phyloP scores from a whole-genome alignment of 345 rosid species.

The Odontarrhena argentea region DNA sequence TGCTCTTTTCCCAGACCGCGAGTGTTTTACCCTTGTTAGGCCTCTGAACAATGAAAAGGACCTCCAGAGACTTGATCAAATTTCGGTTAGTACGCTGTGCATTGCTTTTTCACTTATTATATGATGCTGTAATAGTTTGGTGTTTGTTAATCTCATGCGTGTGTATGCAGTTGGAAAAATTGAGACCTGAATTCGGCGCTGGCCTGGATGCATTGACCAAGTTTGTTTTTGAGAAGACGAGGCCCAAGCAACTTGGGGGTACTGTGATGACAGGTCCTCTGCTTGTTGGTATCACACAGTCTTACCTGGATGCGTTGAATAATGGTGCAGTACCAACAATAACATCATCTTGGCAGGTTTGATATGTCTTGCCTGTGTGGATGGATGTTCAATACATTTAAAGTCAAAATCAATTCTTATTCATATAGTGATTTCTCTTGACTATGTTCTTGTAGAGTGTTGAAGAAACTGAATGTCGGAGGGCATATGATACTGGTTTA shows the following conservation, averaged over 20 bases:
- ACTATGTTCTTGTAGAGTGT: constrained; percentile 66
- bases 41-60: constrained; percentile 88
- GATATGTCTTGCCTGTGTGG: constrained; percentile 34
- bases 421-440: not conserved
- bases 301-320: constrained; percentile 91
- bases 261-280: constrained; percentile 90
- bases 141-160: constrained; percentile 5
- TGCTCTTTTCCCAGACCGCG: constrained; percentile 93
- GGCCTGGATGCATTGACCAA: constrained; percentile 92
- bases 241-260: constrained; percentile 94
- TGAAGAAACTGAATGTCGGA: constrained; percentile 95
- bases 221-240: constrained; percentile 96
- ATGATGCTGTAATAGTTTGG: not conserved
- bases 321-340: constrained; percentile 98
- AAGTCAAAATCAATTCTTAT: not conserved
- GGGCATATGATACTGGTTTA: constrained; percentile 81
- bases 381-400: constrained; percentile 1
- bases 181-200: constrained; percentile 83
- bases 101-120: not conserved
- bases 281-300: constrained; percentile 84
- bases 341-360: constrained; percentile 98
- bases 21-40: constrained; percentile 88
- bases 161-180: constrained; percentile 62
- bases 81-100: constrained; percentile 56
- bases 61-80: constrained; percentile 88